Percentiles rank a stretch among this genome's conserved stretches.
These are phyloP conservation scores for Isoetes taiwanensis DNA, from an alignment of 75 land plant species.

Conservation along the genomic window DNA sequence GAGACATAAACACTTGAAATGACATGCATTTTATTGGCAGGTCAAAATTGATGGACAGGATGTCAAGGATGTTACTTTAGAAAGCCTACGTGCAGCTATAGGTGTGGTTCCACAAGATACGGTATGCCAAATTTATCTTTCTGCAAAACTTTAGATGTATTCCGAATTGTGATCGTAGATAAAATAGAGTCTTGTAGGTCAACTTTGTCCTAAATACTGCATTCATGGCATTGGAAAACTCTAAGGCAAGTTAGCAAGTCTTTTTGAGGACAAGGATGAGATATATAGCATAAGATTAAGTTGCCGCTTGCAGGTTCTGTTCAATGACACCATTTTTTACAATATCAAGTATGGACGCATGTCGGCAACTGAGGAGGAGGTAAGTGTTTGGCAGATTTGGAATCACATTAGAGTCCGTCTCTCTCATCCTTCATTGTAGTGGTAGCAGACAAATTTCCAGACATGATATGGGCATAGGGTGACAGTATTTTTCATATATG, in stretches of 20 bases:
- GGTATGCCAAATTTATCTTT: constrained; percentile 38
- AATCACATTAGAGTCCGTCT: too few species aligned
- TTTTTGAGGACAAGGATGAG: not conserved
- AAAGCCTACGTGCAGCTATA: constrained; percentile 63
- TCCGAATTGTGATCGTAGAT: too few species aligned
- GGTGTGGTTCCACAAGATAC: constrained; percentile 98
- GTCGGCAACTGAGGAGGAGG: constrained; percentile 89
- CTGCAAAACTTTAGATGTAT: not conserved
- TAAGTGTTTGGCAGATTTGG: too few species aligned
- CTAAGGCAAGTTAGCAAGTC: not conserved
- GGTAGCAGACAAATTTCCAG: too few species aligned
- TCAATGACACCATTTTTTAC: constrained; percentile 92
- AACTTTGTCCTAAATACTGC: too few species aligned
- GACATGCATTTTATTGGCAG: constrained; percentile 28
- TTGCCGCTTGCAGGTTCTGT: constrained; percentile 50
- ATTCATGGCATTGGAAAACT: too few species aligned
- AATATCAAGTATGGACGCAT: constrained; percentile 89
- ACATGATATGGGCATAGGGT: too few species aligned
- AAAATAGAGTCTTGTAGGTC: too few species aligned
- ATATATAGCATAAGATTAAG: not conserved
- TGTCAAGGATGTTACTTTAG: constrained; percentile 53
- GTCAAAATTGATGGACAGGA: constrained; percentile 84
- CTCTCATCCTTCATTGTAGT: constrained; percentile 5
- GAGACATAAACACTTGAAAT: too few species aligned
- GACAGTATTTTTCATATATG: too few species aligned